Conservation (phyloP, 1,139 yeast genomes). For the Yamadazyma sp. region DNA sequence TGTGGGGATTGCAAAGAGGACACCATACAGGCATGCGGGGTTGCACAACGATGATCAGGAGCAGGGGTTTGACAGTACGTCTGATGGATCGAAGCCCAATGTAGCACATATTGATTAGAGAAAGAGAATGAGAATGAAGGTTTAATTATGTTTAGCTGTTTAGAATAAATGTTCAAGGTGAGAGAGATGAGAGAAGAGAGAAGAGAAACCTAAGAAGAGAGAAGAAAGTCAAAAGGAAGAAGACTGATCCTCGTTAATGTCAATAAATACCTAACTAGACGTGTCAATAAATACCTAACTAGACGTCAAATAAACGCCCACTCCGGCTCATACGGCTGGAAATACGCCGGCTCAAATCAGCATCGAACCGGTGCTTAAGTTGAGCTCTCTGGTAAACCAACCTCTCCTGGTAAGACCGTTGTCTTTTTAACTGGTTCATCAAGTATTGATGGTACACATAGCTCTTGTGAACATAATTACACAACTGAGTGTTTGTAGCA, state of each 20-base stretch:
- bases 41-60: slow-evolving; percentile 1
- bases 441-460: slow-evolving; percentile 18
- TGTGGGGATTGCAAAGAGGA: slow-evolving; percentile 34
- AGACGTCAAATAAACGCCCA: too few species aligned
- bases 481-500: slow-evolving; percentile 25
- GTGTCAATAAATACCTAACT: too few species aligned
- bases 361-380: slow-evolving; percentile 9
- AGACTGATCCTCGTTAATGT: too few species aligned
- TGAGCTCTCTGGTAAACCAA: slow-evolving; percentile 3
- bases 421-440: slow-evolving; percentile 8
- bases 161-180: too few species aligned
- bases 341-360: slow-evolving; percentile 8
- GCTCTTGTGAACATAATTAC: slow-evolving; percentile 22
- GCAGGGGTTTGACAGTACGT: background rate
- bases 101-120: background rate
- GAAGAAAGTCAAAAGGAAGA: too few species aligned
- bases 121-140: too few species aligned
- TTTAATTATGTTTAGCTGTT: too few species aligned
- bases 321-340: slow-evolving; percentile 3
- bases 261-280: too few species aligned
- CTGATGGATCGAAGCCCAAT: background rate
- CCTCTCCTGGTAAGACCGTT: slow-evolving; percentile 7
- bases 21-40: slow-evolving; percentile 30
- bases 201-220: too few species aligned
- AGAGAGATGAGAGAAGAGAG: too few species aligned